These are phyloP conservation scores for Simmondsia chinensis DNA, from an alignment of 148 eudicot genomes.

Conservation along the genomic window DNA sequence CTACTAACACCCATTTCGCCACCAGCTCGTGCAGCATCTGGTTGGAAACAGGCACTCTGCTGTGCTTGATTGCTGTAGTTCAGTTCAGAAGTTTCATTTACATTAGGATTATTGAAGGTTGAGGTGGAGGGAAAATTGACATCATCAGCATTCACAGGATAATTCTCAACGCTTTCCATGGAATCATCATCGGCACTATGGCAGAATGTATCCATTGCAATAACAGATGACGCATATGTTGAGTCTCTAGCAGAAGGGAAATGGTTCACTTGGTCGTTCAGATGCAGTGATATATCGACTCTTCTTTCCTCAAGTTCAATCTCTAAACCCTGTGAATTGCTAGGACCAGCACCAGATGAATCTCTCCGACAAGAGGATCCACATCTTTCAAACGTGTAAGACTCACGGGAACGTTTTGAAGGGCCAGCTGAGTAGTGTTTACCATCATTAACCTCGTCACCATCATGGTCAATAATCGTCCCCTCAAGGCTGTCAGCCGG, in stretches of 20 bases:
- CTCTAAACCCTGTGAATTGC: constrained; percentile 62
- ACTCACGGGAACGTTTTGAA: constrained; percentile 73
- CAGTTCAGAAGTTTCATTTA: constrained; percentile 69
- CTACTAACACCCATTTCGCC: constrained; percentile 96
- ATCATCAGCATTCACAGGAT: constrained; percentile 81
- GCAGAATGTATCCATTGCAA: constrained; percentile 85
- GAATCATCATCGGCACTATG: constrained; percentile 73
- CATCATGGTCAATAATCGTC: constrained; percentile 92
- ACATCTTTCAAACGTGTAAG: constrained; percentile 42
- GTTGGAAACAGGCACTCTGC: constrained; percentile 73
- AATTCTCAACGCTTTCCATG: constrained; percentile 97
- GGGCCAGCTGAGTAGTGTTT: constrained; percentile 78
- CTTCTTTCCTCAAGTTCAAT: constrained; percentile 42
- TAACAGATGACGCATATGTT: constrained; percentile 80
- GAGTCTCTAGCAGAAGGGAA: constrained; percentile 64
- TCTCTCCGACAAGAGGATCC: constrained; percentile 50
- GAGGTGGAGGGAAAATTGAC: constrained; percentile 48
- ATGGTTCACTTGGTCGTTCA: constrained; percentile 37
- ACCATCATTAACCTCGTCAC: constrained; percentile 87
- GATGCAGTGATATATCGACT: constrained; percentile 34
- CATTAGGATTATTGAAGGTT: constrained; percentile 44
- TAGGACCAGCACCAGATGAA: constrained; percentile 92
- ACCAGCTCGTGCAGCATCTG: constrained; percentile 43
- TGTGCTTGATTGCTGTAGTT: constrained; percentile 89
- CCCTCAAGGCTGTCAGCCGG: constrained; percentile 96